A percentile compares a stretch with the other conserved stretches of the same genome.
Evolutionary conservation across 495 filamentous ascomycete genomes (phyloP).

Genomic region (Barbatosphaeria neglecta): DNA sequence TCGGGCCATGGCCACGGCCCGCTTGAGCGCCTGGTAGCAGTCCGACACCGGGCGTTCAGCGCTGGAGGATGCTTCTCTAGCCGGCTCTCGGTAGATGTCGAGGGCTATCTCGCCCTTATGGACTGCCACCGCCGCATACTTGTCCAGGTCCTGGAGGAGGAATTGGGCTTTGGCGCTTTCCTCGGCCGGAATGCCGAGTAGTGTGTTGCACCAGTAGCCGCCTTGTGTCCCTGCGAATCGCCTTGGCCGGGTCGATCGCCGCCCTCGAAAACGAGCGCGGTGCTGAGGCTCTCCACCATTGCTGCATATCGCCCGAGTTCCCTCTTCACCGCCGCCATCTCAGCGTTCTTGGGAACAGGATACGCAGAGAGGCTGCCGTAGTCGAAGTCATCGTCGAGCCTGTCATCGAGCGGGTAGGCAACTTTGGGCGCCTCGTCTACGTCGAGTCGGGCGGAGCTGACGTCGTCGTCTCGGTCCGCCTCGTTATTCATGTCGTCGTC

Average conservation of each 20-base stretch:
- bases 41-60: no score
- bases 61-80: no score
- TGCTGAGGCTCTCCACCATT: not conserved
- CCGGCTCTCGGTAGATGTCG: not conserved
- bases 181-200: not conserved
- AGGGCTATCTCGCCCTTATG: not conserved
- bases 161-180: constrained; percentile 1
- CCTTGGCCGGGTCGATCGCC: not conserved
- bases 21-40: no score
- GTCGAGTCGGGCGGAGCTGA: not conserved
- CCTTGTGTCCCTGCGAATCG: not conserved
- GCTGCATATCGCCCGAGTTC: not conserved
- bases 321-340: not conserved
- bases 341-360: not conserved
- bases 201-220: not conserved
- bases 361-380: not conserved
- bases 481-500: not conserved
- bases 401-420: not conserved
- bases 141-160: not conserved
- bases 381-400: not conserved
- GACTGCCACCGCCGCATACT: not conserved
- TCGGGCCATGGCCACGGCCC: no score
- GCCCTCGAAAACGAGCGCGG: not conserved
- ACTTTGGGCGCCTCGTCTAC: not conserved
- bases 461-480: no score